Evolutionary conservation across 208 protist species (phyloP).

Genomic region (Spongospora subterranea): DNA sequence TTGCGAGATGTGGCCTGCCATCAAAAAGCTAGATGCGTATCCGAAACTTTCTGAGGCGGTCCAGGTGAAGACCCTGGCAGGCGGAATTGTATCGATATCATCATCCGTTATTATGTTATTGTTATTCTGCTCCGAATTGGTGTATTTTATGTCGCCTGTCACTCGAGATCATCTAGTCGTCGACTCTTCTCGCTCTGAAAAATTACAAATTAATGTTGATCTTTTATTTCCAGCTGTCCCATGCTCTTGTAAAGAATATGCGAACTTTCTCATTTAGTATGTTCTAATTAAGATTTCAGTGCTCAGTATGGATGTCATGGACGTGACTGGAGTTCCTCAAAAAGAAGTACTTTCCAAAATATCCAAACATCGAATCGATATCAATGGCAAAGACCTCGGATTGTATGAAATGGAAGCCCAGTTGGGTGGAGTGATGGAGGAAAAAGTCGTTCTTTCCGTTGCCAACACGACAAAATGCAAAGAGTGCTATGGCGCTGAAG

Average conservation of each 20-base stretch:
- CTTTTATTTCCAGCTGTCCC: background rate
- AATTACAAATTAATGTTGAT: slow-evolving; percentile 13
- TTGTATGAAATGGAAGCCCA: background rate
- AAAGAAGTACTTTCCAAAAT: background rate
- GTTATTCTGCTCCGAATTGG: slow-evolving; percentile 55
- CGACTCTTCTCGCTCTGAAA: background rate
- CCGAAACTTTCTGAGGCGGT: slow-evolving; percentile 38
- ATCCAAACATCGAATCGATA: background rate
- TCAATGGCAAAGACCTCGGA: background rate
- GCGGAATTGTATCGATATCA: slow-evolving; percentile 30
- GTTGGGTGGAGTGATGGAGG: background rate
- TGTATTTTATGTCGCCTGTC: slow-evolving; percentile 9
- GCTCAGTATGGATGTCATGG: slow-evolving; percentile 27
- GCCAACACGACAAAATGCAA: background rate
- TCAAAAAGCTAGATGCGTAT: slow-evolving; percentile 21
- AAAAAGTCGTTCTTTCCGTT: background rate
- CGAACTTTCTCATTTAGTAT: background rate
- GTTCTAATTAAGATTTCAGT: background rate
- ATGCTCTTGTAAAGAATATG: background rate
- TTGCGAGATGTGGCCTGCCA: slow-evolving; percentile 25
- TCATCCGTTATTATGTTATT: background rate
- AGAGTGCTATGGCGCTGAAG: slow-evolving; percentile 62
- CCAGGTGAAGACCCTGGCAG: slow-evolving; percentile 49
- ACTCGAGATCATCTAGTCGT: slow-evolving; percentile 38
- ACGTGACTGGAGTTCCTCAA: background rate